Base-by-base conservation (phyloP, 2,329 filamentous ascomycete genomes). In the Pseudodiploospora longispora region DNA sequence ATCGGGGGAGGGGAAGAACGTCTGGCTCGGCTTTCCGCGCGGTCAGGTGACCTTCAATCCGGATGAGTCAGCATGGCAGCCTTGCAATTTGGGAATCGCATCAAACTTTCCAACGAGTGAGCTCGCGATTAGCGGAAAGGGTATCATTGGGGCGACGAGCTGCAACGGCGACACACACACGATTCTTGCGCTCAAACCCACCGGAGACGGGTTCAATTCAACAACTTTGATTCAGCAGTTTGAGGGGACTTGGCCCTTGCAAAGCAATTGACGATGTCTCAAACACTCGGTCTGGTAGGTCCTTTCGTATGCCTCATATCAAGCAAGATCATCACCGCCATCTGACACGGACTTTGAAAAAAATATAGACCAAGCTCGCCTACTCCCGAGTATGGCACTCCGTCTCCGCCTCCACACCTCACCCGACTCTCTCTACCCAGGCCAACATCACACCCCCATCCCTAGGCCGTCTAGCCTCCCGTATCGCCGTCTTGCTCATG, bases 371-470 rank as follows among this genome's bases (percentile, higher is more conserved):
- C 49, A 87, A 87, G 62, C 84, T 98, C 52, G 91, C 93, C 70
- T 98, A 97, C 76, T 90, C 90, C 38, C 84, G 94, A 59, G 82
- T 85, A 71, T 98, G 94, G 93, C 93, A 98, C 69, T 82, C 86
- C 52, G 63, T 81, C 65, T 97, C 75, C 65, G 93, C 74, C 68
- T 87, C 69, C 59, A 74, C 72, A 54, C 83, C 67, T 64, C 80
- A 83, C 59, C 66, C 72, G n/a, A 72, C 67, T 10, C 77, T 83
- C 56, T 80, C 69, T 55, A 82, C 68, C 49, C 74, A 65, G 62
- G 75, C 56, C 53, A 68, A 72, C 54, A 64, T 80, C 27, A 81
- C 81, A 19, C 75, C 80, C 12, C 88, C 89, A 10, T 82, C 88
- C n/a, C 83, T 96, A 35, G 91, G 91, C 55, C 88, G 91, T 36